Evolutionary conservation across 164 flowering plant species (phyloP), one percentile per base, ranked within the genome.

Genomic region (Aristolochia contorta): DNA sequence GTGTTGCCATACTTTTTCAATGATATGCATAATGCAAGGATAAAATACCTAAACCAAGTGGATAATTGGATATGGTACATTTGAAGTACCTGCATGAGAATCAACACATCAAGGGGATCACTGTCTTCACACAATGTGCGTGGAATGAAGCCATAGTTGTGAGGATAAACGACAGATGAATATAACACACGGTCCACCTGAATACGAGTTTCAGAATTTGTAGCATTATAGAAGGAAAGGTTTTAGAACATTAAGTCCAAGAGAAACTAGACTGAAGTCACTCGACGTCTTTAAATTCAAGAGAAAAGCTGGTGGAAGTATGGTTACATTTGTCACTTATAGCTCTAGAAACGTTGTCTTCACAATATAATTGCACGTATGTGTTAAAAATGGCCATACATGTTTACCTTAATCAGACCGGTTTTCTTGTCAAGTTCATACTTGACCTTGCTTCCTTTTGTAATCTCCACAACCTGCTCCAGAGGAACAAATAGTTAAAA

Each of bases 361-460:
- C 43, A 37, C n/a, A 27, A 27, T 27, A 37, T 10, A 37, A 37
- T 37, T 37, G 43, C 43, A 37, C 10, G 12, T 30, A 16, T 8
- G 59, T 32, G 22, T 56, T 33, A 32, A 13, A 56, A 16, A 9
- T 56, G 46, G 18, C 41, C 32, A 56, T 3, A 18, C 15, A 43
- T 19, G 10, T 47, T 47, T 70, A 86, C 93, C 86, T 86, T 86
- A 51, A 86, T 84, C 65, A 86, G 67, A 51, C 93, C 90, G 15
- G 93, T 84, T 69, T 81, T 84, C 71, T 86, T 86, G 80, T 84
- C 93, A 30, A 86, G 89, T 67, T 86, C 93, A 75, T 86, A 86
- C 61, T 86, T 86, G 57, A 86, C 93, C 76, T 84, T 86, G 30
- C 89, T 86, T 71, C 93, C 93, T 64, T 84, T 86, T n/a, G 84